A percentile compares a stretch with the other conserved stretches of the same genome.
Evolutionary conservation across 805 yeast genomes (phyloP).

Genomic region (Ogataea naganishii): DNA sequence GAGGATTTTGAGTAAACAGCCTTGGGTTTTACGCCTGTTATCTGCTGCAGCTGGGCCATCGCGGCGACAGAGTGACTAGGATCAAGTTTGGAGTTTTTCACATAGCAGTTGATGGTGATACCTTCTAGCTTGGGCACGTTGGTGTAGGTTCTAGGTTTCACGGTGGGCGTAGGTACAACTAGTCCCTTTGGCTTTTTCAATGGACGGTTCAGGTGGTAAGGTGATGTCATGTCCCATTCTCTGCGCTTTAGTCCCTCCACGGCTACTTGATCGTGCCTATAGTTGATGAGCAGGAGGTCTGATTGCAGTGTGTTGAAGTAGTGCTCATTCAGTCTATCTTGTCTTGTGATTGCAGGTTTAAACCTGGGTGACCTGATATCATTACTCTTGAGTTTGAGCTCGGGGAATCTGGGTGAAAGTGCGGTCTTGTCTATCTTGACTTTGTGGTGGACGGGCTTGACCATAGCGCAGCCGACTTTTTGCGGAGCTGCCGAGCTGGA

Average conservation of each 20-base stretch:
- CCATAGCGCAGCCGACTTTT: conserved; percentile 59
- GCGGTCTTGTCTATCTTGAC: conserved; percentile 67
- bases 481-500: conserved; percentile 25
- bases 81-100: conserved; percentile 59
- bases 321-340: conserved; percentile 73
- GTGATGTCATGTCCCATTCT: conserved; percentile 81
- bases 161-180: conserved; percentile 64
- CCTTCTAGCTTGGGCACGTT: conserved; percentile 67
- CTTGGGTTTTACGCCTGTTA: conserved; percentile 83
- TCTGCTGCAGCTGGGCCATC: conserved; percentile 75
- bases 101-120: conserved; percentile 72
- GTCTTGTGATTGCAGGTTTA: conserved; percentile 66
- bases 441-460: conserved; percentile 87
- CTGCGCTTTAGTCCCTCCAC: conserved; percentile 63
- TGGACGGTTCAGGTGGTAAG: conserved; percentile 83
- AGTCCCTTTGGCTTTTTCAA: conserved; percentile 69
- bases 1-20: conserved; percentile 68
- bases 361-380: conserved; percentile 76
- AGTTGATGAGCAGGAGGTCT: conserved; percentile 71
- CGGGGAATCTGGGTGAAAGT: conserved; percentile 68
- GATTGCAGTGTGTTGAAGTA: conserved; percentile 65
- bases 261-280: conserved; percentile 52
- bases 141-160: conserved; percentile 53
- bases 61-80: conserved; percentile 71
- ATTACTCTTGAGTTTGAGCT: conserved; percentile 53